Base-by-base conservation (phyloP, 352 stramenopile genomes). In the Pythium dissimile region DNA sequence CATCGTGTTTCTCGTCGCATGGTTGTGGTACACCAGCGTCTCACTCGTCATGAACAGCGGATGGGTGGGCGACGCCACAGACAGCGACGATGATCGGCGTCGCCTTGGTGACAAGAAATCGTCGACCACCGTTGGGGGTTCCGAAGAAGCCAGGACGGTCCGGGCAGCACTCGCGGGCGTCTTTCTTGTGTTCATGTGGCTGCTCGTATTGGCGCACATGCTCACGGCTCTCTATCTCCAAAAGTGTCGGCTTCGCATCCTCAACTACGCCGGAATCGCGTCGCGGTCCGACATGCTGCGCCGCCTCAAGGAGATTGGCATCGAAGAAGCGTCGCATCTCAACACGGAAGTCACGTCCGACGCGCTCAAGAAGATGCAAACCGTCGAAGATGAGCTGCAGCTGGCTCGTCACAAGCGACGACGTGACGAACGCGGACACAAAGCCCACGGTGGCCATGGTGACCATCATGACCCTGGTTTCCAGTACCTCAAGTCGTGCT, bases 1-100 rank as follows among this genome's bases (percentile, higher is more conserved):
- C 59, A 49, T 66, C 10, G 28, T 66, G 24, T 48, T 66, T 5
- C 34, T 66, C 32, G 20, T 54, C n/a, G 59, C 43, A 15, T 66
- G 59, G 59, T 21, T 50, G 7, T 53, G 50, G 59, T 43, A 48
- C 28, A 59, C 27, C 21, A 48, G 18, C 20, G 42, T 60, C 5
- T 48, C 42, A 1, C 2, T 54, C 2, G 3, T 58, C 2, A 31
- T 49, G 24, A 43, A 55, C 15, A 37, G 55, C 21, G 34, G 27
- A 9, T 26, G 21, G 18, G 50, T 54, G 11, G 49, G 50, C n/a
- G 28, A n/a, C 1, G n/a, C 48, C 27, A 11, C 39, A n/a, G 38
- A 27, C 20, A 18, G 35, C 26, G 34, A 56, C 21, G 23, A 43
- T 27, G 49, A 57, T 18, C 12, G 23, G 10, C 48, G 50, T 20